Evolutionary conservation across 2,329 filamentous ascomycete genomes (phyloP).

Genomic region (Aspergillus texensis): DNA sequence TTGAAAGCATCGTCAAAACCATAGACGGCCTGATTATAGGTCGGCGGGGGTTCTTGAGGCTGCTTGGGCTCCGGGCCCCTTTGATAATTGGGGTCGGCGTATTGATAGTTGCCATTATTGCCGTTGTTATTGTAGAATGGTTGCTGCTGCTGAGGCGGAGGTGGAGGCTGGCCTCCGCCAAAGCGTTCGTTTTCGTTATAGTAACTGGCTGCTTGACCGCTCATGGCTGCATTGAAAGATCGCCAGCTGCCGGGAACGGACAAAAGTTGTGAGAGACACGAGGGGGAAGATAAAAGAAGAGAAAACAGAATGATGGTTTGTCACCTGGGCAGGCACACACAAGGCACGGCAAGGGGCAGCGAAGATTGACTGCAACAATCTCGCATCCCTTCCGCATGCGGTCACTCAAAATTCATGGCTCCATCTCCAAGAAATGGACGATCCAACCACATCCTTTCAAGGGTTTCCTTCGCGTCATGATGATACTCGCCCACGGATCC

Average conservation of each 20-base stretch:
- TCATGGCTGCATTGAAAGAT: constrained; percentile 29
- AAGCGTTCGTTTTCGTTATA: constrained; percentile 35
- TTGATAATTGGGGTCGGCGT: constrained; percentile 13
- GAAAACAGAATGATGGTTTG: neutral
- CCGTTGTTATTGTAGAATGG: constrained; percentile 16
- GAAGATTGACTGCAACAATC: neutral
- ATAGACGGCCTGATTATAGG: constrained; percentile 39
- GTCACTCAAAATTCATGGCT: neutral
- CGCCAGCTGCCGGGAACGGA: neutral
- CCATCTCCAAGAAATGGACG: neutral
- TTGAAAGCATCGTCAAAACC: constrained; percentile 81
- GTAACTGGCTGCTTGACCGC: constrained; percentile 41
- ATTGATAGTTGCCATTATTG: constrained; percentile 24
- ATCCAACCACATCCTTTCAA: neutral
- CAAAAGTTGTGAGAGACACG: neutral
- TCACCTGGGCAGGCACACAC: neutral
- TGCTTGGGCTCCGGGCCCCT: constrained; percentile 23
- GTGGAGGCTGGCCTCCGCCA: constrained; percentile 19
- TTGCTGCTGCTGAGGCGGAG: constrained; percentile 20
- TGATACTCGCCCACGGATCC: neutral
- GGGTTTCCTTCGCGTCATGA: constrained; percentile 8
- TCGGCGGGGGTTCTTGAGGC: constrained; percentile 27
- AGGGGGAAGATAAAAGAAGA: neutral
- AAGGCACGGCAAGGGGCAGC: constrained; percentile 2
- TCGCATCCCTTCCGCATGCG: constrained; percentile 1